These are phyloP conservation scores for Ganoderma meredithae DNA, from an alignment of 1,284 basidiomycete species.

Conservation along the genomic window DNA sequence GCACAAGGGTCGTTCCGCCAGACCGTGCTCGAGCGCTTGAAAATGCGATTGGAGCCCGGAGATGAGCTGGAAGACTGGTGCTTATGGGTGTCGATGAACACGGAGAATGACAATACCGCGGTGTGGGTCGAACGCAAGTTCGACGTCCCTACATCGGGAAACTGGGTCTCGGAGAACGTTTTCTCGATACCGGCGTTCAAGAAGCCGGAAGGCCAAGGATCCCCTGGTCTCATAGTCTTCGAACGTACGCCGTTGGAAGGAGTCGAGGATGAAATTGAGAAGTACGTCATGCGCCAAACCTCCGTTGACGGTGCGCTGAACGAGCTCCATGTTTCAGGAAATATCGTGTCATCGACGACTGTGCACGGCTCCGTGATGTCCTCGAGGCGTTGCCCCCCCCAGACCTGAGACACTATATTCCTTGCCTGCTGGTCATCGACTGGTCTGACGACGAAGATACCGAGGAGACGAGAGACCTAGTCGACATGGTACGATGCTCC, in stretches of 20 bases:
- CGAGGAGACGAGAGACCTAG: slow-evolving; percentile 37
- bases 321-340: slow-evolving; percentile 51
- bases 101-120: slow-evolving; percentile 73
- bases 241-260: slow-evolving; percentile 72
- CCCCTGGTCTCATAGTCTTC: slow-evolving; percentile 74
- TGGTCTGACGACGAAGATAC: slow-evolving; percentile 59
- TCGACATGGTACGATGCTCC: slow-evolving; percentile 36
- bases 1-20: slow-evolving; percentile 70
- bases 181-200: slow-evolving; percentile 60
- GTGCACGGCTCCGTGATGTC: slow-evolving; percentile 69
- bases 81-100: slow-evolving; percentile 76
- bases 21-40: slow-evolving; percentile 51
- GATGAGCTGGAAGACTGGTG: slow-evolving; percentile 52
- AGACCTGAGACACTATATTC: slow-evolving; percentile 55
- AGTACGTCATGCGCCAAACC: slow-evolving; percentile 46
- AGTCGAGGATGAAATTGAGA: slow-evolving; percentile 69
- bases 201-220: slow-evolving; percentile 38
- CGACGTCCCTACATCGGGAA: slow-evolving; percentile 65
- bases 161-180: slow-evolving; percentile 62
- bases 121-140: slow-evolving; percentile 82
- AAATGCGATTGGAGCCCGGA: slow-evolving; percentile 39
- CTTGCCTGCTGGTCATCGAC: slow-evolving; percentile 63
- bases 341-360: slow-evolving; percentile 75
- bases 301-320: neutral
- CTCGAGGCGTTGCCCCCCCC: slow-evolving; percentile 54